These are phyloP conservation scores for Botrytis fabae DNA, from an alignment of 2,329 filamentous ascomycete genomes.

Conservation along the genomic window DNA sequence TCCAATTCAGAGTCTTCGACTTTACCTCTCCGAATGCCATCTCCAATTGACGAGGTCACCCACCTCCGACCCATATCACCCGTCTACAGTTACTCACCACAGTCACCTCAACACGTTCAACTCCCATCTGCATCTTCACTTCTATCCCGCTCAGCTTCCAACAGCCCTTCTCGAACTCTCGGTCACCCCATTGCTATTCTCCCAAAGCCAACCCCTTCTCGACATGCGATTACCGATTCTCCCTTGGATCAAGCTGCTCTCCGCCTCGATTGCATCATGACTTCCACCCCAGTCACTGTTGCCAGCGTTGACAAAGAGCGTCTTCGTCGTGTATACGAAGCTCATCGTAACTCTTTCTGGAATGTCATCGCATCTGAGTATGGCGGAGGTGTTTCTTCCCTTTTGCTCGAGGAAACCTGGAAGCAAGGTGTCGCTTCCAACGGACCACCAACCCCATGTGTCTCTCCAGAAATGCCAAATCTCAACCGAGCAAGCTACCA, in stretches of 20 bases:
- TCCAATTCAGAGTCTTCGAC: conserved; percentile 52
- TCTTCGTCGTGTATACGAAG: conserved; percentile 68
- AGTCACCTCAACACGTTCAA: conserved; percentile 38
- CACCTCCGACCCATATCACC: conserved; percentile 38
- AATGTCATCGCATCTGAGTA: conserved; percentile 70
- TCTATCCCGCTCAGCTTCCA: conserved; percentile 54
- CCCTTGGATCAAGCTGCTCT: conserved; percentile 44
- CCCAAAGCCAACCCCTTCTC: conserved; percentile 59
- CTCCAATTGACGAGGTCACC: conserved; percentile 49
- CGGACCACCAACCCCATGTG: conserved; percentile 40
- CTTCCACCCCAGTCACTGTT: conserved; percentile 44
- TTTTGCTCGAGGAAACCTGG: conserved; percentile 70
- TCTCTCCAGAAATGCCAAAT: conserved; percentile 37
- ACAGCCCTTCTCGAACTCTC: conserved; percentile 47
- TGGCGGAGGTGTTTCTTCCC: conserved; percentile 60
- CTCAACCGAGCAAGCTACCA: conserved; percentile 15
- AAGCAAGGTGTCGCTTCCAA: conserved; percentile 43
- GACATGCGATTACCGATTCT: conserved; percentile 48
- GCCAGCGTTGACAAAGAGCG: conserved; percentile 56
- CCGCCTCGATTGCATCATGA: conserved; percentile 59
- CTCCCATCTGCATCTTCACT: conserved; percentile 50
- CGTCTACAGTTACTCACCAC: conserved; percentile 43
- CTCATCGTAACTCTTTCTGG: conserved; percentile 73
- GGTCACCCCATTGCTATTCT: conserved; percentile 60
- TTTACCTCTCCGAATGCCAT: conserved; percentile 50